Evolutionary conservation across 2,329 filamentous ascomycete species (phyloP).

Genomic region (Colletotrichum acutatum): DNA sequence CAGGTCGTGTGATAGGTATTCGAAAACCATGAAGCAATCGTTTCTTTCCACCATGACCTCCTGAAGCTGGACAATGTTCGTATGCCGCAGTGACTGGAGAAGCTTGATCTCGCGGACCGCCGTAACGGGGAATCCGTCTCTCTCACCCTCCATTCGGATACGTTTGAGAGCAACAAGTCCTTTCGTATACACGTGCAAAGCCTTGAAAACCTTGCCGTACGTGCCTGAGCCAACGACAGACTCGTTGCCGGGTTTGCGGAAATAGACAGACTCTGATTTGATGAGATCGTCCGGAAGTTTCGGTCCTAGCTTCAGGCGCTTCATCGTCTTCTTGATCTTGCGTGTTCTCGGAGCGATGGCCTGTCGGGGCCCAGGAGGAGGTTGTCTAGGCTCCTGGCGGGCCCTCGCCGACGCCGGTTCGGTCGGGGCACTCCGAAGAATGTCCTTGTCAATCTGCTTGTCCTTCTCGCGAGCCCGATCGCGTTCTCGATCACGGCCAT

Average conservation of each 20-base stretch:
- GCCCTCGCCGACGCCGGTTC: slow-evolving; percentile 63
- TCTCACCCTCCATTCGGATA: slow-evolving; percentile 93
- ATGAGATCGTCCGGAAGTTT: slow-evolving; percentile 77
- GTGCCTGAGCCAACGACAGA: slow-evolving; percentile 96
- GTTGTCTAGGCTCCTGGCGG: slow-evolving; percentile 46
- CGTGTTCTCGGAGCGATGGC: slow-evolving; percentile 62
- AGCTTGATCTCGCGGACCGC: slow-evolving; percentile 92
- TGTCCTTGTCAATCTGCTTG: slow-evolving; percentile 55
- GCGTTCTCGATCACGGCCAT: slow-evolving; percentile 47
- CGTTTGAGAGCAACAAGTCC: slow-evolving; percentile 87
- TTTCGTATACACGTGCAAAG: slow-evolving; percentile 90
- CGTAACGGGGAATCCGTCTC: slow-evolving; percentile 91
- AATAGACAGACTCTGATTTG: slow-evolving; percentile 89
- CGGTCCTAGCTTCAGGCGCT: slow-evolving; percentile 77
- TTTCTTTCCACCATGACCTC: slow-evolving; percentile 99
- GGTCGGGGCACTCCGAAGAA: slow-evolving; percentile 61
- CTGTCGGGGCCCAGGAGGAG: slow-evolving; percentile 48
- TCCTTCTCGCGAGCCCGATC: slow-evolving; percentile 50
- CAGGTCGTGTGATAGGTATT: slow-evolving; percentile 95
- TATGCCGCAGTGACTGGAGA: slow-evolving; percentile 84
- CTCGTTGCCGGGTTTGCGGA: slow-evolving; percentile 95
- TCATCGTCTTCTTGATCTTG: slow-evolving; percentile 75
- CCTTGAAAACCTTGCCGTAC: slow-evolving; percentile 96
- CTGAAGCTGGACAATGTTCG: slow-evolving; percentile 83
- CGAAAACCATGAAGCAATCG: slow-evolving; percentile 99